A percentile compares a stretch with the other conserved stretches of the same genome.
phyloP scores from a whole-genome alignment of 73 alveolate species.

The Paramecium biaurelia region DNA sequence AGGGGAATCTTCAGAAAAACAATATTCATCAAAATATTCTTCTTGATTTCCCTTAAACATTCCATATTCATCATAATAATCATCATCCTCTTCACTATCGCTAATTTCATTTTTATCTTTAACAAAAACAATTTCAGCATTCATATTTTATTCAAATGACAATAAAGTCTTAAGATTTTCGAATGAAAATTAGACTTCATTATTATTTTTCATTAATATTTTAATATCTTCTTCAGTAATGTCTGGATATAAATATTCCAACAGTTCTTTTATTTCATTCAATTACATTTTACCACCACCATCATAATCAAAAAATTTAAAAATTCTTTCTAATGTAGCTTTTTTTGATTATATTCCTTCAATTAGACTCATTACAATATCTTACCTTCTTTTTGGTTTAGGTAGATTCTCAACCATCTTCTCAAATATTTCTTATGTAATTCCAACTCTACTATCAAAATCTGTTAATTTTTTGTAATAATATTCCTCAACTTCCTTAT shows the following conservation, averaged over 20 bases:
- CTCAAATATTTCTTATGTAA: not conserved
- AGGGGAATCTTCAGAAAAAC: not conserved
- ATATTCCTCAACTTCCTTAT: not conserved
- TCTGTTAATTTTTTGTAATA: not conserved
- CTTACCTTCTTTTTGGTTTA: not conserved
- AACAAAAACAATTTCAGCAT: not conserved
- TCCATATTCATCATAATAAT: not conserved
- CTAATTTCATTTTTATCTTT: not conserved
- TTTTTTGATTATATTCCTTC: not conserved
- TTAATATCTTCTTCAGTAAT: not conserved
- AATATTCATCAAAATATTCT: not conserved
- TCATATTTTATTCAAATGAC: not conserved
- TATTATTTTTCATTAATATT: not conserved
- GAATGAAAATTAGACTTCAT: not conserved
- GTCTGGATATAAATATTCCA: not conserved
- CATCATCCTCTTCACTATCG: not conserved
- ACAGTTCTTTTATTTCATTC: not conserved
- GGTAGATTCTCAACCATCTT: not conserved
- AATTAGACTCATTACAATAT: not conserved
- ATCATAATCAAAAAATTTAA: constrained; percentile 1
- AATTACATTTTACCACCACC: not conserved
- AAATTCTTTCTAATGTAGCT: not conserved
- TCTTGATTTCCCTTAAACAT: not conserved
- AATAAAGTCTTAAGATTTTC: not conserved
- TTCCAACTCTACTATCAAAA: not conserved